Evolutionary conservation across 352 stramenopile species (phyloP), one percentile per base, ranked within the genome.

Genomic region (Globisporangium barbulae): DNA sequence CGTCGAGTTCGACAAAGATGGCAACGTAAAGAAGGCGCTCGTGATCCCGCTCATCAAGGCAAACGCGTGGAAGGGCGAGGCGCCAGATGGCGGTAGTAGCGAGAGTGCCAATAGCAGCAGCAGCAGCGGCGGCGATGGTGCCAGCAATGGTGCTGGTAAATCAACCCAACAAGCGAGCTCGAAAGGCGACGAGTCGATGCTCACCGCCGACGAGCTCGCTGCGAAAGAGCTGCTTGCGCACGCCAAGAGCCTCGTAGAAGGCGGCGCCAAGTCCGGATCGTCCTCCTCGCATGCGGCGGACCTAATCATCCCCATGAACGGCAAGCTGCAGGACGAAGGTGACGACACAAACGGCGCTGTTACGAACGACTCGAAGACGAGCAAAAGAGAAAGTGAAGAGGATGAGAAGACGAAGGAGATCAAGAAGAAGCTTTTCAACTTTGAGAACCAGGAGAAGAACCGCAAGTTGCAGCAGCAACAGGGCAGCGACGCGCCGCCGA

Each of bases 41-140:
- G 79, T 94, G 35, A 94, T 94, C 67, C 81, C 83, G 19, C 65
- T 91, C 59, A 71, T 89, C 60, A 75, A 85, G 59, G 71, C 73
- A 13, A 94, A 91, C 59, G 60, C 72, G 41, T 92, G 83, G 81
- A 67, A 71, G 12, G 47, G 41, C 0, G 35, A 41, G 6, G 45
- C 28, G 7, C 31, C 44, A 5, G 39, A 12, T 12, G 45, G 19
- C 3, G 28, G 39, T 47, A 5, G 17, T 25, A 12, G 25, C 12
- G 56, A 57, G 19, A 25, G 22, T 39, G 30, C 2, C 53, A 19
- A 33, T 12, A 22, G 2, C 33, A 39, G 33, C 10, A 37, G 31
- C 31, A 39, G 33, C 33, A 39, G 33, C 33, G 10, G 10, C 10
- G 3, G 33, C 33, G 25, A 28, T 28, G 25, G 25, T 21, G 44